A percentile compares a stretch with the other conserved stretches of the same genome.
These are phyloP conservation scores for Fraxinus baroniana DNA, from an alignment of 305 asterid species.

Conservation along the genomic window DNA sequence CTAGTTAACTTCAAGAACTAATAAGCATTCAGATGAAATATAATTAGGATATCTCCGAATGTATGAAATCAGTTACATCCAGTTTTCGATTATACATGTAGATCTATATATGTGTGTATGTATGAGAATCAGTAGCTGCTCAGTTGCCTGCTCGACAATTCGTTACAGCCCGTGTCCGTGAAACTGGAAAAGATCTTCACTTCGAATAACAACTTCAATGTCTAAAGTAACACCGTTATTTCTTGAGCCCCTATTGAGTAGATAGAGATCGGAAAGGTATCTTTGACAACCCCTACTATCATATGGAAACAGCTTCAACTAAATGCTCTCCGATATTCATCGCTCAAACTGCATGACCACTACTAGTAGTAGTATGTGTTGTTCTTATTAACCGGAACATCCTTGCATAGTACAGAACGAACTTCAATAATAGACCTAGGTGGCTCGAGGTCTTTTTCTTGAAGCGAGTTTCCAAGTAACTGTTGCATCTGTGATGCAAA, in stretches of 20 bases:
- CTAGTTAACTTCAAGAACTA: background rate
- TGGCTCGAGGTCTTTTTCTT: constrained; percentile 49
- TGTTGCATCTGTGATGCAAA: constrained; percentile 60
- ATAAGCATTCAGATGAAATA: background rate
- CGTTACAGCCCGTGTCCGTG: background rate
- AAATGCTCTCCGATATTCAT: background rate
- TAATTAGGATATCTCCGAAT: background rate
- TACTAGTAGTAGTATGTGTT: constrained; percentile 31
- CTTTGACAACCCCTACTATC: background rate
- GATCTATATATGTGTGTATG: background rate
- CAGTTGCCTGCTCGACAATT: constrained; percentile 18
- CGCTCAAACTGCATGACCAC: background rate
- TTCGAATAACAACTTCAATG: background rate
- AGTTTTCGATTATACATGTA: background rate
- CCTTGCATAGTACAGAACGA: constrained; percentile 49
- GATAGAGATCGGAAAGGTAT: background rate
- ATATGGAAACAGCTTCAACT: background rate
- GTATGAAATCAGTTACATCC: background rate
- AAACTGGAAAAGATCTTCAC: background rate
- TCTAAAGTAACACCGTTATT: background rate
- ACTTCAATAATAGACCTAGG: constrained; percentile 52
- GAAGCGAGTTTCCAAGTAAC: constrained; percentile 47
- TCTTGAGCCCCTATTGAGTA: background rate
- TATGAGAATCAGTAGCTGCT: constrained; percentile 21
- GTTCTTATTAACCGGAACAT: constrained; percentile 39